A percentile compares a stretch with the other conserved stretches of the same genome.
Evolutionary conservation across 2,329 filamentous ascomycete species (phyloP).

Genomic region (Zymoseptoria pseudotritici): DNA sequence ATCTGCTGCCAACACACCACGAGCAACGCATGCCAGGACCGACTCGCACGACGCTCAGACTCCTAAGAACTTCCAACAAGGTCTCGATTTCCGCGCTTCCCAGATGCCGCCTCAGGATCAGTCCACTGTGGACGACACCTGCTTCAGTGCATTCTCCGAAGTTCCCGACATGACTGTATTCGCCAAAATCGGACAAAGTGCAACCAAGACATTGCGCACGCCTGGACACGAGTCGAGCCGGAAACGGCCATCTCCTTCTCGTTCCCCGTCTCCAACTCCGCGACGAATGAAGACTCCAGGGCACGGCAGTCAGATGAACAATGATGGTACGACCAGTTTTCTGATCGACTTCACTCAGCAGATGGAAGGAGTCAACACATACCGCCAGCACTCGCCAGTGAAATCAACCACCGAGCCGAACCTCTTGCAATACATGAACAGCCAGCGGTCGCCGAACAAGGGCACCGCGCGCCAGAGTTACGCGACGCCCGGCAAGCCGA

Average conservation of each 20-base stretch:
- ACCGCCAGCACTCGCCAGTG: constrained; percentile 45
- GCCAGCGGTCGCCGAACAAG: constrained; percentile 37
- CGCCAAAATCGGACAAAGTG: constrained; percentile 57
- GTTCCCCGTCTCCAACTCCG: constrained; percentile 47
- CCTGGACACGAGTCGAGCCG: constrained; percentile 35
- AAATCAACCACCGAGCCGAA: constrained; percentile 44
- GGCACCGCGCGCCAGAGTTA: constrained; percentile 25
- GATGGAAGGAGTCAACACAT: constrained; percentile 41
- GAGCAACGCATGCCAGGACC: constrained; percentile 11
- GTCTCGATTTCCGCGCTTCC: constrained; percentile 19
- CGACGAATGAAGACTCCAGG: constrained; percentile 37
- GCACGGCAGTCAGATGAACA: constrained; percentile 37
- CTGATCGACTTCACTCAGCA: constrained; percentile 85
- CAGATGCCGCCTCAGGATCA: constrained; percentile 25
- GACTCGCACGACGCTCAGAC: constrained; percentile 17
- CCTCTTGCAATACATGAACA: constrained; percentile 36
- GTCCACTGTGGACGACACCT: constrained; percentile 56
- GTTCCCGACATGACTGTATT: constrained; percentile 82
- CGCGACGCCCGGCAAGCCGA: constrained; percentile 38
- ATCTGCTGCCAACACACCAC: constrained; percentile 22
- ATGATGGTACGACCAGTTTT: constrained; percentile 67
- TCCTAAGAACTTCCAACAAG: constrained; percentile 17
- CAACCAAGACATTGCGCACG: constrained; percentile 33
- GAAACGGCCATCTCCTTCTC: constrained; percentile 35
- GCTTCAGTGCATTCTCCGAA: constrained; percentile 81